phyloP scores from a whole-genome alignment of 208 protist species.

The Blastocrithidia nonstop region DNA sequence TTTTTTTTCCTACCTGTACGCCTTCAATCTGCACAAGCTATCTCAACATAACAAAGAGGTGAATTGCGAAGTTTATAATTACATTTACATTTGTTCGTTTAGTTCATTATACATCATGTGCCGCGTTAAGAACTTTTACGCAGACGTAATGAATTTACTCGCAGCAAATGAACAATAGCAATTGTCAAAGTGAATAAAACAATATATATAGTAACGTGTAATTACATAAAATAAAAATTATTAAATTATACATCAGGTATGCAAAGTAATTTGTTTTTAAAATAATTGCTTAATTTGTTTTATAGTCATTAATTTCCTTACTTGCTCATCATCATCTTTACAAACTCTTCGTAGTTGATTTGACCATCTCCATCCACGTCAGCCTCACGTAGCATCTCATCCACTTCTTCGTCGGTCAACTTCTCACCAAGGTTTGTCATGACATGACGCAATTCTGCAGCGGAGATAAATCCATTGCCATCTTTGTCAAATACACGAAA shows the following conservation, averaged over 20 bases:
- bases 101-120: no score
- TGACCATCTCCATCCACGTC: conserved; percentile 71
- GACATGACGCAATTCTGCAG: conserved; percentile 89
- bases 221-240: background rate
- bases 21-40: no score
- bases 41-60: no score
- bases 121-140: no score
- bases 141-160: no score
- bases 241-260: conserved; percentile 1
- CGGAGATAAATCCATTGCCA: conserved; percentile 87
- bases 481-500: conserved; percentile 95
- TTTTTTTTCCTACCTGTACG: no score
- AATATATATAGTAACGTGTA: background rate
- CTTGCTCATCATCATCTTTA: conserved; percentile 80
- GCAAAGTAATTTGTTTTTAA: conserved; percentile 2
- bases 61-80: no score
- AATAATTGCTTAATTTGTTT: background rate
- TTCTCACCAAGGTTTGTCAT: conserved; percentile 92
- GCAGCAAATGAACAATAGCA: no score
- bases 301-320: no score
- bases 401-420: conserved; percentile 86
- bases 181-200: no score
- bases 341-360: conserved; percentile 79
- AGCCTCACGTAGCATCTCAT: conserved; percentile 83
- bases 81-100: no score